Conservation (phyloP, 2,329 filamentous ascomycete species). For the Parafenestella ontariensis region DNA sequence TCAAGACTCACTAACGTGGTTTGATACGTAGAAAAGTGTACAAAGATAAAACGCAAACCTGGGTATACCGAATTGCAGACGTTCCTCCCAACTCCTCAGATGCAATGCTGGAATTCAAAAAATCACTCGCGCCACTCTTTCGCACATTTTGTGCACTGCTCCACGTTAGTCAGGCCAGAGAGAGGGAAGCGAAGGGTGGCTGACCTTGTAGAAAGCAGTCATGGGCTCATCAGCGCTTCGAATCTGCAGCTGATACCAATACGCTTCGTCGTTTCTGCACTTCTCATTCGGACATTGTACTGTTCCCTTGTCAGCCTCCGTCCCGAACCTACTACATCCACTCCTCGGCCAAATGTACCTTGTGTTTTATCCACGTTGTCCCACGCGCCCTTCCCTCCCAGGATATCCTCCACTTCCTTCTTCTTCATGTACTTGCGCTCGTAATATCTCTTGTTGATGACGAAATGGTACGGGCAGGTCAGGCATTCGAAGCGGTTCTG, state of each 20-base stretch:
- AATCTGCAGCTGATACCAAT: constrained; percentile 97
- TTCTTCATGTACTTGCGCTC: constrained; percentile 81
- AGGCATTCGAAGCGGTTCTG: constrained; percentile 91
- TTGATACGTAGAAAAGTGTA: too few species aligned
- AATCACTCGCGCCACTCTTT: background rate
- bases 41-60: background rate
- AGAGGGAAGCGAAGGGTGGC: background rate
- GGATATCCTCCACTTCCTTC: constrained; percentile 87
- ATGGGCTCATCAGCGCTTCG: constrained; percentile 97
- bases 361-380: constrained; percentile 86
- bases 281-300: constrained; percentile 82
- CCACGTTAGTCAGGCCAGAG: background rate
- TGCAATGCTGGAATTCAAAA: background rate
- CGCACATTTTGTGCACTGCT: background rate
- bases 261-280: constrained; percentile 84
- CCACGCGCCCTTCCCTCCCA: constrained; percentile 88
- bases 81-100: constrained; percentile 14
- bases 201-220: constrained; percentile 91
- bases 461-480: constrained; percentile 91
- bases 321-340: background rate
- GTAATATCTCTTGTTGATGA: constrained; percentile 79
- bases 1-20: background rate
- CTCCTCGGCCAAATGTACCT: constrained; percentile 56
- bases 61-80: constrained; percentile 14
- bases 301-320: constrained; percentile 32